Evolutionary conservation across 768 basidiomycete genomes (phyloP).

Genomic region (Boletus rubroflammeus): DNA sequence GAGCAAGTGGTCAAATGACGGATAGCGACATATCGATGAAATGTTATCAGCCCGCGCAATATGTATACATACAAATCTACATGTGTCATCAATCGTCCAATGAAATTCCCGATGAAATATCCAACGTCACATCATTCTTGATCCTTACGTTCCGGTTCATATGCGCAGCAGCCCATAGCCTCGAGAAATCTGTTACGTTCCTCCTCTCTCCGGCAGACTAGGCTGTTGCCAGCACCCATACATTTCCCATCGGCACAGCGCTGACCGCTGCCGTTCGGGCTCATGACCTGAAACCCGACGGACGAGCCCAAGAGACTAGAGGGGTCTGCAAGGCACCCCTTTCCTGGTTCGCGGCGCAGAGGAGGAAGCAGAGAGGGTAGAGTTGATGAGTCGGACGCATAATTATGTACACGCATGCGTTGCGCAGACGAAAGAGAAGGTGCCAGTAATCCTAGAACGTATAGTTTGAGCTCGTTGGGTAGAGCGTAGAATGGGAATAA

Average conservation of each 20-base stretch:
- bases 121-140: neutral
- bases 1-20: neutral
- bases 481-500: constrained; percentile 40
- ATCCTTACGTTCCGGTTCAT: constrained; percentile 34
- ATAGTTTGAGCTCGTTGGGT: constrained; percentile 55
- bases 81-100: neutral
- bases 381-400: constrained; percentile 47
- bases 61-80: constrained; percentile 14
- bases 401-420: constrained; percentile 50
- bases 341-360: constrained; percentile 23
- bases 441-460: constrained; percentile 53
- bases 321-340: constrained; percentile 19
- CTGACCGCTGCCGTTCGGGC: constrained; percentile 13
- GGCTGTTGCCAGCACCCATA: constrained; percentile 36
- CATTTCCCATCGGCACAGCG: constrained; percentile 38
- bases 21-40: neutral
- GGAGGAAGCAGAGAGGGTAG: constrained; percentile 42
- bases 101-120: neutral
- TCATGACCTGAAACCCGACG: constrained; percentile 6
- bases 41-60: neutral
- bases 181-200: constrained; percentile 44
- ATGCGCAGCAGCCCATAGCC: constrained; percentile 43
- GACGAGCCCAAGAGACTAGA: constrained; percentile 16
- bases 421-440: constrained; percentile 57
- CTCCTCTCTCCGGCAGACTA: constrained; percentile 40